phyloP scores from a whole-genome alignment of 352 stramenopile species.

The Pseudoperonospora humuli region DNA sequence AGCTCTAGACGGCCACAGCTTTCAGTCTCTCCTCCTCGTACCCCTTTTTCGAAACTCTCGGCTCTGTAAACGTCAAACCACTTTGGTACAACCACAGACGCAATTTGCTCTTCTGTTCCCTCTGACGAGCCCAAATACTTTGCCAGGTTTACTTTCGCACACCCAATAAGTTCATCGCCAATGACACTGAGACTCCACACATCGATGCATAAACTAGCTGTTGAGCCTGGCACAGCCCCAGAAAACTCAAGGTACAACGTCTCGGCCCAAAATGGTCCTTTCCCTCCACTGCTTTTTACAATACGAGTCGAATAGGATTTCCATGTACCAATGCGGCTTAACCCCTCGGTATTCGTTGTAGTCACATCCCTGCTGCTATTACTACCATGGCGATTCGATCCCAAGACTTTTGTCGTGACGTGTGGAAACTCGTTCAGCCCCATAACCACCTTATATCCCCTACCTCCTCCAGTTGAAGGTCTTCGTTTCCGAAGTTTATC shows the following conservation, averaged over 20 bases:
- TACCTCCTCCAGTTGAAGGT: constrained; percentile 39
- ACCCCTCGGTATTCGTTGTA: constrained; percentile 27
- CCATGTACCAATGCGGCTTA: constrained; percentile 44
- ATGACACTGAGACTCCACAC: constrained; percentile 71
- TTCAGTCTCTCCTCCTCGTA: constrained; percentile 12
- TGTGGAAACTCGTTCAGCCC: constrained; percentile 72
- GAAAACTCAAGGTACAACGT: constrained; percentile 71
- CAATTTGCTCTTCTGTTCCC: constrained; percentile 60
- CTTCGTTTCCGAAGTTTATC: constrained; percentile 30
- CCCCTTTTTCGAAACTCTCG: constrained; percentile 36
- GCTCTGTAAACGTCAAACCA: constrained; percentile 67
- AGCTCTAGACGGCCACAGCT: constrained; percentile 62
- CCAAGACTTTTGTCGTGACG: constrained; percentile 36
- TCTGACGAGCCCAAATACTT: constrained; percentile 54
- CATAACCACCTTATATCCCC: constrained; percentile 54
- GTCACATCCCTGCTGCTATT: constrained; percentile 16
- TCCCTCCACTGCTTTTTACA: constrained; percentile 42
- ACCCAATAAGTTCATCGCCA: constrained; percentile 71
- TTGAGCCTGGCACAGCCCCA: constrained; percentile 66
- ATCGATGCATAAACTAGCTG: constrained; percentile 63
- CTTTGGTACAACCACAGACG: constrained; percentile 55
- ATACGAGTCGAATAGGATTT: constrained; percentile 58
- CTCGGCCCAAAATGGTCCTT: constrained; percentile 69
- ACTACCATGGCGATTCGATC: constrained; percentile 7
- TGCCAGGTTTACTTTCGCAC: constrained; percentile 70